Evolutionary conservation across 345 rosid species (phyloP).

Genomic region (Moricandia moricandioides): DNA sequence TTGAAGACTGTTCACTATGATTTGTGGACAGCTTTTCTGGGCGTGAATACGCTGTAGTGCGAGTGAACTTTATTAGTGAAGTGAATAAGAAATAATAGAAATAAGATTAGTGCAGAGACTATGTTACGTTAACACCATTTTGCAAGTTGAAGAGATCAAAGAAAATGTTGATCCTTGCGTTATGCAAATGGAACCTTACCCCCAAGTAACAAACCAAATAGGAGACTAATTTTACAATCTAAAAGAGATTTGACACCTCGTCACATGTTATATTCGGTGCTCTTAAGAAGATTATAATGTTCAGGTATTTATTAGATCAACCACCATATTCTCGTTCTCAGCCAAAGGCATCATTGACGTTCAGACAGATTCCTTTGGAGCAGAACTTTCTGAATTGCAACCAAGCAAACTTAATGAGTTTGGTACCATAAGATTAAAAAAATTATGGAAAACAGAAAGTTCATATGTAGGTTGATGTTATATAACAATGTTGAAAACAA

Average conservation of each 20-base stretch:
- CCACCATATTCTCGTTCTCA: slow-evolving; percentile 76
- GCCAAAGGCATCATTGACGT: slow-evolving; percentile 63
- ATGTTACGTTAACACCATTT: not conserved
- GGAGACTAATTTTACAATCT: not conserved
- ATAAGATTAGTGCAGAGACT: not conserved
- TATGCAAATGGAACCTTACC: not conserved
- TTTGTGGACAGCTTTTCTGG: not conserved
- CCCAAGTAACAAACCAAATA: not conserved
- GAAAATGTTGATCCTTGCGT: not conserved
- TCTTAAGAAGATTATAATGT: slow-evolving; percentile 47
- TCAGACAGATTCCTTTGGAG: slow-evolving; percentile 55
- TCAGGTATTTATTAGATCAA: slow-evolving; percentile 95
- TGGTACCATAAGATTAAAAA: not conserved
- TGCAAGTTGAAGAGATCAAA: not conserved
- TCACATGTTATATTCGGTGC: too few species aligned
- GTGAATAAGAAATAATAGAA: not conserved
- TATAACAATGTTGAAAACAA: not conserved
- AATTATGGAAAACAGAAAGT: not conserved
- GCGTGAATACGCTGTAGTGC: not conserved
- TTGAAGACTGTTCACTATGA: not conserved
- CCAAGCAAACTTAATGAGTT: slow-evolving; percentile 50
- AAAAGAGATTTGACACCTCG: too few species aligned
- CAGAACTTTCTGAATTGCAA: slow-evolving; percentile 65
- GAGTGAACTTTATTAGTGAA: not conserved
- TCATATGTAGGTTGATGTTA: not conserved